Evolutionary conservation across 805 yeast genomes (phyloP), one percentile per base, ranked within the genome.

Genomic region (Torulaspora franciscae): DNA sequence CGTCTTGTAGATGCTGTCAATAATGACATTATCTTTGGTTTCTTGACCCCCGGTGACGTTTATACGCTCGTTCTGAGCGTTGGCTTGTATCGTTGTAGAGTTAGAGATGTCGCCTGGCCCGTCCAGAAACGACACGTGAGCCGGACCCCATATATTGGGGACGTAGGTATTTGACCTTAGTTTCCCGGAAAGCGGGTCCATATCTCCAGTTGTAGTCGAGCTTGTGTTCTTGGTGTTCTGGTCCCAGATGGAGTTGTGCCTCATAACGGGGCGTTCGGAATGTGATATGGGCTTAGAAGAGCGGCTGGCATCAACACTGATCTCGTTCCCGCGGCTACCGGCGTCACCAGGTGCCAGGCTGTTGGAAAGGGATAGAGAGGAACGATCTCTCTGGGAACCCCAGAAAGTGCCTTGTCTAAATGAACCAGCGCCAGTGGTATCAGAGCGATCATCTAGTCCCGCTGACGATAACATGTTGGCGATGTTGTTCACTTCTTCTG

Each of bases 171-270:
- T 19, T n/a, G 46, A 19, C 6, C 38, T 24, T 15, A 37, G 6
- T 3, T 39, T 38, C 24, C 33, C 42, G 22, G 42, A 33, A 15
- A 39, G 8, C 11, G 27, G 32, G 6, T 32, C 27, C 24, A 27
- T 7, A 22, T 42, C 43, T 30, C 35, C 36, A 7, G 4, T 39
- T 7, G n/a, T 32, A 8, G 25, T 15, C 22, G 40, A 33, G 9
- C 24, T 29, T 27, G 40, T 19, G 14, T 23, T 26, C 13, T 41
- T 36, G 26, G 25, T 29, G 11, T n/a, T 42, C 37, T 33, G 40
- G 32, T 59, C 61, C 67, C 67, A 62, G 14, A 62, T 61, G 3
- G 67, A 62, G 33, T 51, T 54, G 19, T 40, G 48, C 10, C 34
- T 17, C 29, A 35, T 27, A 23, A 35, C 11, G 6, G 44, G 32